Percentiles rank a stretch among this genome's conserved stretches.
These are phyloP conservation scores for Beauveria caledonica DNA, from an alignment of 2,329 filamentous ascomycete genomes.

Conservation along the genomic window DNA sequence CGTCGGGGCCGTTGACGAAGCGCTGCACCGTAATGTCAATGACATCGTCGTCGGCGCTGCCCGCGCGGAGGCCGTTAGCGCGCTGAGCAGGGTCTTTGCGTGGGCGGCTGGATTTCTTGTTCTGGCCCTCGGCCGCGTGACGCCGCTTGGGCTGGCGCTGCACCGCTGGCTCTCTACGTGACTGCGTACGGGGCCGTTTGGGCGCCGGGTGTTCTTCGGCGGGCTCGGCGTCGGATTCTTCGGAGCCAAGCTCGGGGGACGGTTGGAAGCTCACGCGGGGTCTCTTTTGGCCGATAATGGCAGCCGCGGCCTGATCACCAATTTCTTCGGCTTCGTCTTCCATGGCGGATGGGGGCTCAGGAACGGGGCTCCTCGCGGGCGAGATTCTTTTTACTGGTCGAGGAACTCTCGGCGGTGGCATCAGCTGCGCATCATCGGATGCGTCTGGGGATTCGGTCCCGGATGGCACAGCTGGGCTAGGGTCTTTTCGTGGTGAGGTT, in stretches of 20 bases:
- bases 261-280: constrained; percentile 16
- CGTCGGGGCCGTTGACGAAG: constrained; percentile 39
- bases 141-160: constrained; percentile 8
- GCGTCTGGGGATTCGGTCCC: constrained; percentile 13
- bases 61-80: not conserved
- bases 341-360: constrained; percentile 16
- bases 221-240: constrained; percentile 21
- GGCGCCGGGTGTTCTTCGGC: constrained; percentile 22
- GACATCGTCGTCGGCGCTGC: constrained; percentile 15
- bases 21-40: constrained; percentile 54
- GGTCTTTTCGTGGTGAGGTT: not conserved
- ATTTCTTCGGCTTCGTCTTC: constrained; percentile 24
- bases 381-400: not conserved
- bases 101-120: constrained; percentile 14
- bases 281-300: not conserved
- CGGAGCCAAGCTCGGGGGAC: constrained; percentile 35
- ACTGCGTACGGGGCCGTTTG: constrained; percentile 23
- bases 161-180: constrained; percentile 11
- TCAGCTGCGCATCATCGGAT: constrained; percentile 15
- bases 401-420: not conserved
- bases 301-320: constrained; percentile 13
- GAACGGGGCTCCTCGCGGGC: not conserved
- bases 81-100: not conserved
- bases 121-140: not conserved
- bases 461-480: not conserved